A percentile compares a stretch with the other conserved stretches of the same genome.
phyloP scores from a whole-genome alignment of 192 early-diverging fungal genomes.

The Coemansia sp. region DNA sequence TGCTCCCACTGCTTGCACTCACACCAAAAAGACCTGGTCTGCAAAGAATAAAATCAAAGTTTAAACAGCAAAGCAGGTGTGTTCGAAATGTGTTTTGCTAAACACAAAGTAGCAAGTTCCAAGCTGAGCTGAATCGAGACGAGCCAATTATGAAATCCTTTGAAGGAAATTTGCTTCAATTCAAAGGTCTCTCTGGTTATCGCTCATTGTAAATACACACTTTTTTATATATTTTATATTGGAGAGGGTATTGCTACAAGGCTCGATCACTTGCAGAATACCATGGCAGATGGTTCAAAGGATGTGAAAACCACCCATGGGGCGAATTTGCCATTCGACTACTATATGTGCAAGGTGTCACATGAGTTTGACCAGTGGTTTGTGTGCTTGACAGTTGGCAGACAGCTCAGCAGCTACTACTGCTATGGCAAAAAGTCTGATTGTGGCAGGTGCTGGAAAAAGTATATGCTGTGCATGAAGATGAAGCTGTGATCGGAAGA shows the following conservation, averaged over 20 bases:
- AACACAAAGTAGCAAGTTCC: no score
- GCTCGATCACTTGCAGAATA: not conserved
- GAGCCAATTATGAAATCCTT: not conserved
- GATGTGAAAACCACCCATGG: not conserved
- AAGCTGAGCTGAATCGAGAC: not conserved
- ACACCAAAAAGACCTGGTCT: no score
- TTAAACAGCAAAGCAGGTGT: no score
- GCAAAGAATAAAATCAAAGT: no score
- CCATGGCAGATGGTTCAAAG: not conserved
- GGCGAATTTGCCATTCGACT: conserved; percentile 9
- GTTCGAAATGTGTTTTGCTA: no score
- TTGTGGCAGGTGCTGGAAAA: conserved; percentile 47
- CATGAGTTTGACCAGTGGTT: conserved; percentile 50
- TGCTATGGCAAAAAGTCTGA: conserved; percentile 41
- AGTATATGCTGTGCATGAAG: conserved; percentile 38
- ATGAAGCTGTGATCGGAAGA: conserved; percentile 40
- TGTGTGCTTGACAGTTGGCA: conserved; percentile 45
- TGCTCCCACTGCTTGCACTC: no score
- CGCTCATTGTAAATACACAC: not conserved
- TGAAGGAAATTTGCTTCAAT: not conserved
- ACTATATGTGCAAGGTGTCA: conserved; percentile 48
- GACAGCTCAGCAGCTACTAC: conserved; percentile 52
- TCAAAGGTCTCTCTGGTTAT: not conserved
- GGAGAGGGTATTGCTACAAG: not conserved
- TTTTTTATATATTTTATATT: not conserved